Evolutionary conservation across 805 yeast genomes (phyloP).

Genomic region (Metschnikowia bowlesiae): DNA sequence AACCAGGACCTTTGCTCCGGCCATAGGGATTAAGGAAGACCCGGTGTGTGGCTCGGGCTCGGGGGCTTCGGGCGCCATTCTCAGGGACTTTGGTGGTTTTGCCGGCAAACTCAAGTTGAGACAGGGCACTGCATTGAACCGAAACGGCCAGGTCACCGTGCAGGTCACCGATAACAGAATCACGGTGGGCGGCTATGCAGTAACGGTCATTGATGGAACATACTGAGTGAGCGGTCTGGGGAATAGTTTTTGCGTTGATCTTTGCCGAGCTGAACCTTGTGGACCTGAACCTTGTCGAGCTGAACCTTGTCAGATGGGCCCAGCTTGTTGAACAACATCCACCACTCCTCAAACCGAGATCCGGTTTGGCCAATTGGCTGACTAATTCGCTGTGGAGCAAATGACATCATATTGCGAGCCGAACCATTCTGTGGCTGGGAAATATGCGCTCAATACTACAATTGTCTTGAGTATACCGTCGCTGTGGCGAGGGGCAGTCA

Average conservation of each 20-base stretch:
- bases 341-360: too few relatives aligned
- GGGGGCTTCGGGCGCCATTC: slow-evolving; percentile 26
- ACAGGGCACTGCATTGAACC: slow-evolving; percentile 26
- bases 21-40: slow-evolving; percentile 39
- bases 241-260: background rate
- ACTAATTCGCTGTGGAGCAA: too few relatives aligned
- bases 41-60: slow-evolving; percentile 54
- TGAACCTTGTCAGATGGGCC: too few relatives aligned
- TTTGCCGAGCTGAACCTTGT: too few relatives aligned
- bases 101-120: slow-evolving; percentile 6
- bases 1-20: slow-evolving; percentile 43
- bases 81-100: slow-evolving; percentile 10
- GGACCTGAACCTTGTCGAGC: background rate
- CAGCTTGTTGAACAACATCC: too few relatives aligned
- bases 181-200: slow-evolving; percentile 38
- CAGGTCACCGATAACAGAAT: slow-evolving; percentile 13
- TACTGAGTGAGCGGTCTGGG: background rate
- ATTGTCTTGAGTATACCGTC: too few relatives aligned
- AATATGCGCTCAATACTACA: too few relatives aligned
- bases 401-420: too few relatives aligned
- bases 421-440: too few relatives aligned
- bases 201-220: slow-evolving; percentile 34
- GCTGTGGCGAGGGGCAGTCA: too few relatives aligned
- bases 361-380: too few relatives aligned
- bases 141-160: slow-evolving; percentile 35